phyloP scores from a whole-genome alignment of 345 rosid genomes.

The Murraya koenigii region DNA sequence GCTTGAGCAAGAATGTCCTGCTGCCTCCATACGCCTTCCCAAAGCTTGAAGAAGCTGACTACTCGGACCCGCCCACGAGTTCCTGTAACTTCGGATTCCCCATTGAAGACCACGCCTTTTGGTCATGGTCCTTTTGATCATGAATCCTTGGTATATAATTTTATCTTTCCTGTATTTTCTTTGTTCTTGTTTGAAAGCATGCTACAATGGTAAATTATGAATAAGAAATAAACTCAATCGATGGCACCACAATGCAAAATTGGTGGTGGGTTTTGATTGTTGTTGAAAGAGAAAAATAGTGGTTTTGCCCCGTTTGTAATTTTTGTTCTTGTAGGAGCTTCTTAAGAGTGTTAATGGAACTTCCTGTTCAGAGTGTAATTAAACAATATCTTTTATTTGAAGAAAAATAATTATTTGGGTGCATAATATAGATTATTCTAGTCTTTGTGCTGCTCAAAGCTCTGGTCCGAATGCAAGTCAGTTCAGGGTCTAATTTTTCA shows the following conservation, averaged over 20 bases:
- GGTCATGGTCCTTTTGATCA: constrained; percentile 51
- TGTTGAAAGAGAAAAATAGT: background rate
- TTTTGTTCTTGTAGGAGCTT: constrained; percentile 13
- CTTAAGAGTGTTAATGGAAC: background rate
- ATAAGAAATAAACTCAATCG: constrained; percentile 21
- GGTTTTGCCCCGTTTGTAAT: constrained; percentile 20
- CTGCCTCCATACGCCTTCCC: constrained; percentile 35
- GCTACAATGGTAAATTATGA: constrained; percentile 2
- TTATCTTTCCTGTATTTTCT: background rate
- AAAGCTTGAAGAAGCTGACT: constrained; percentile 46
- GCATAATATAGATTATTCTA: too few species aligned
- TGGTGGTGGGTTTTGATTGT: constrained; percentile 24
- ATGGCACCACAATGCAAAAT: constrained; percentile 15
- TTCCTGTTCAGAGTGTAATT: constrained; percentile 20
- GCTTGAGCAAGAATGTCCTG: constrained; percentile 33
- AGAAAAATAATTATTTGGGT: background rate
- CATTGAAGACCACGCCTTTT: constrained; percentile 51
- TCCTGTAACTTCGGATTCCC: constrained; percentile 47
- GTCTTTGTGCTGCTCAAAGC: too few species aligned
- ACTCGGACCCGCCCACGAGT: constrained; percentile 35
- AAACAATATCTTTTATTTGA: constrained; percentile 17
- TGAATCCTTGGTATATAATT: background rate
- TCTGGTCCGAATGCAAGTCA: background rate
- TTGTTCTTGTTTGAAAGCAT: constrained; percentile 5
- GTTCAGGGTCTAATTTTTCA: background rate